These are phyloP conservation scores for Fusarium veterinarium DNA, from an alignment of 2,329 filamentous ascomycete genomes.

Conservation along the genomic window DNA sequence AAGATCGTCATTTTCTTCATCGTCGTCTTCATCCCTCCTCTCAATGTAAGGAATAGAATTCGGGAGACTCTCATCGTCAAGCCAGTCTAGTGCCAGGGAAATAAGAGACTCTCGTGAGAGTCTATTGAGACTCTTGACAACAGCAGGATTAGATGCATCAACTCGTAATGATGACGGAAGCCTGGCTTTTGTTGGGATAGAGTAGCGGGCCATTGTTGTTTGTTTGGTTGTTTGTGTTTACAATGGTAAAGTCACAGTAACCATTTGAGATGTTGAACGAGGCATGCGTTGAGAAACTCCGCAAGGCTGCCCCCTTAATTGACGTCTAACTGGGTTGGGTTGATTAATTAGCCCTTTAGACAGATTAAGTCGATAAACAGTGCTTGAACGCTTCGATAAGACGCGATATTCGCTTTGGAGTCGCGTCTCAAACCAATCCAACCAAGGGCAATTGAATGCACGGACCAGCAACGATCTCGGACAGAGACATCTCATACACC, in stretches of 20 bases:
- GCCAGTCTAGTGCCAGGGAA: constrained; percentile 80
- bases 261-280: constrained; percentile 4
- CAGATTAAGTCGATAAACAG: constrained; percentile 2
- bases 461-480: neutral
- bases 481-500: fast-evolving
- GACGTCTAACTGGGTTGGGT: neutral
- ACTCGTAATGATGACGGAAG: constrained; percentile 78
- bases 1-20: constrained; percentile 71
- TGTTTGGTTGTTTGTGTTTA: constrained; percentile 26
- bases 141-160: constrained; percentile 70
- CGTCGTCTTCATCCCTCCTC: constrained; percentile 57
- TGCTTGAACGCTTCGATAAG: constrained; percentile 22
- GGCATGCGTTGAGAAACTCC: neutral
- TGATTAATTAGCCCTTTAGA: constrained; percentile 6
- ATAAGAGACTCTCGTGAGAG: constrained; percentile 79
- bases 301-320: constrained; percentile 8
- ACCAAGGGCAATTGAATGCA: constrained; percentile 1
- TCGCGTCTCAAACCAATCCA: constrained; percentile 22
- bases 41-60: constrained; percentile 57
- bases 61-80: constrained; percentile 73
- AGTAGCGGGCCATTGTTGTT: constrained; percentile 64
- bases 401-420: constrained; percentile 25
- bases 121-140: constrained; percentile 74
- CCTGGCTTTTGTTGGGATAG: constrained; percentile 76
- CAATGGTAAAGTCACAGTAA: neutral